phyloP scores from a whole-genome alignment of 805 yeast genomes.

The Saturnispora dispora region DNA sequence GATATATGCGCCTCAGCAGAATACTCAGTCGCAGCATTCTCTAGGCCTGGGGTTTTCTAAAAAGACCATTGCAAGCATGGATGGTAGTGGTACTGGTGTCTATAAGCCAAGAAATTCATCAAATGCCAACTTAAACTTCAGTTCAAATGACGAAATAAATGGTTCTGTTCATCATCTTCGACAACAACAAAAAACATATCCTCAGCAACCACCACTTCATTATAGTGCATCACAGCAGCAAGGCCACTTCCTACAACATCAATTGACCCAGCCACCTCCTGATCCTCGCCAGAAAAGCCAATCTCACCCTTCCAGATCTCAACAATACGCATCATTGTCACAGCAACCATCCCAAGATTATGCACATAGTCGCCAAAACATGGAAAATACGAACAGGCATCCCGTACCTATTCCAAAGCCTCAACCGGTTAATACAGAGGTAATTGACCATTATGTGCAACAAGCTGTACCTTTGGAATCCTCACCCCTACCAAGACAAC shows the following conservation, averaged over 20 bases:
- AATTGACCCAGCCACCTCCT: background rate
- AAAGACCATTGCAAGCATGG: background rate
- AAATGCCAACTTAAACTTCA: background rate
- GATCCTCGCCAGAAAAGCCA: constrained; percentile 4
- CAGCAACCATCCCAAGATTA: background rate
- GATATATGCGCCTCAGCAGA: background rate
- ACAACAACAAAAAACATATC: constrained; percentile 9
- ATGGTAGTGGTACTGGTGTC: background rate
- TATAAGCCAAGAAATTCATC: background rate
- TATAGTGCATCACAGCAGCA: constrained; percentile 4
- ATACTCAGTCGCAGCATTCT: background rate
- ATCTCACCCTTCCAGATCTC: background rate
- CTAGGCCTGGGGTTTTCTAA: background rate
- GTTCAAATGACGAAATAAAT: background rate
- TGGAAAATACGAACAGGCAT: background rate
- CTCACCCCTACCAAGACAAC: background rate
- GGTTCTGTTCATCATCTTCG: constrained; percentile 6
- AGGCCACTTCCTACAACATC: constrained; percentile 5
- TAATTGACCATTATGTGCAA: background rate
- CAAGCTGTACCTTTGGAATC: background rate
- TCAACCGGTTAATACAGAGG: background rate
- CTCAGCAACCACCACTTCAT: constrained; percentile 1
- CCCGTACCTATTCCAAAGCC: background rate
- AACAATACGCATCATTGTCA: background rate
- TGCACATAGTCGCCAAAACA: background rate